These are phyloP conservation scores for Globisporangium mamillatum DNA, from an alignment of 352 stramenopile species.

Conservation along the genomic window DNA sequence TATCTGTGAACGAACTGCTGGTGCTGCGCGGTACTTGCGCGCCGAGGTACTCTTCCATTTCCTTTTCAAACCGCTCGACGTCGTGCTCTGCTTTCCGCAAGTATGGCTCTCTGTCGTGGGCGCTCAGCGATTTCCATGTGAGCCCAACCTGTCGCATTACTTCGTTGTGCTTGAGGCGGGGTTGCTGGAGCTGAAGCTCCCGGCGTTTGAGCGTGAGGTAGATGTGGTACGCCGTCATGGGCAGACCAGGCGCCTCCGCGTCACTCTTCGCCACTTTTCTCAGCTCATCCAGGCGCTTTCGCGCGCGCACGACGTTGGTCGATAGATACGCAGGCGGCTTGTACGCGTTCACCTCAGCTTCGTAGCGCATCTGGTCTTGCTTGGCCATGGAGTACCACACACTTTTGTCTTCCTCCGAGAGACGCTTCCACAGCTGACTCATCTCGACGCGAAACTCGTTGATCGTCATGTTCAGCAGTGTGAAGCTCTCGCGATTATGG, in stretches of 20 bases:
- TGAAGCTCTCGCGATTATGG: conserved; percentile 53
- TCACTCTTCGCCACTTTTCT: conserved; percentile 31
- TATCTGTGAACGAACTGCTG: conserved; percentile 4
- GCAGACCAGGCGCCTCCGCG: conserved; percentile 30
- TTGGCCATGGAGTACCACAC: conserved; percentile 48
- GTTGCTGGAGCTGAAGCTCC: conserved; percentile 27
- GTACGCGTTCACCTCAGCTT: conserved; percentile 48
- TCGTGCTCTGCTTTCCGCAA: conserved; percentile 39
- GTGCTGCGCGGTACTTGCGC: conserved; percentile 5
- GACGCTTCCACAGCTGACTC: conserved; percentile 45
- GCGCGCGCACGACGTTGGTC: conserved; percentile 16
- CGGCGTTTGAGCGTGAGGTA: conserved; percentile 38
- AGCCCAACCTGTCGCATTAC: conserved; percentile 44
- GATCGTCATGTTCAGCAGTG: conserved; percentile 47
- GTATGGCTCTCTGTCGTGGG: conserved; percentile 30
- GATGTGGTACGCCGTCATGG: conserved; percentile 42
- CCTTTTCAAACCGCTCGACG: conserved; percentile 39
- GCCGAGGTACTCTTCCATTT: conserved; percentile 40
- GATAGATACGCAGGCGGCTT: conserved; percentile 38
- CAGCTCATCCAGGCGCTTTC: conserved; percentile 37
- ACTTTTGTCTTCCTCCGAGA: conserved; percentile 39
- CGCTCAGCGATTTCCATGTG: conserved; percentile 41
- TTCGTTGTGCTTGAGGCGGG: conserved; percentile 38
- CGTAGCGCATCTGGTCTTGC: conserved; percentile 43
- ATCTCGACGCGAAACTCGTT: conserved; percentile 60